These are phyloP conservation scores for Cercospora sp. DNA, from an alignment of 2,329 filamentous ascomycete genomes.

Conservation along the genomic window DNA sequence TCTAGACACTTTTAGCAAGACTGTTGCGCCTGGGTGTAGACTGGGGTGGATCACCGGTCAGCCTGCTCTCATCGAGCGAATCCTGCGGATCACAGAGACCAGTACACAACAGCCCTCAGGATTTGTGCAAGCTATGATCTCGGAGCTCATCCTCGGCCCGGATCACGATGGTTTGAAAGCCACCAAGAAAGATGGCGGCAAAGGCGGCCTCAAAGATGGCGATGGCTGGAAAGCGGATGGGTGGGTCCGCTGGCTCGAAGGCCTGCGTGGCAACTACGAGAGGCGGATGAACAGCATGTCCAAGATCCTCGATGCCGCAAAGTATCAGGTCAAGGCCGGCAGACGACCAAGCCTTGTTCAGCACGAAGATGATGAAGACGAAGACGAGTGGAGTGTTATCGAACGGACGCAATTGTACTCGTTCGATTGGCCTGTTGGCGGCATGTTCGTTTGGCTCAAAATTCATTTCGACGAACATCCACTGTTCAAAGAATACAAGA, in stretches of 20 bases:
- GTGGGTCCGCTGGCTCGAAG: conserved; percentile 89
- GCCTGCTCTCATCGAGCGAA: conserved; percentile 72
- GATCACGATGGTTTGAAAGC: conserved; percentile 53
- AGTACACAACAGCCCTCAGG: conserved; percentile 83
- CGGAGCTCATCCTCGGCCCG: conserved; percentile 73
- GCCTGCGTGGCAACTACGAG: conserved; percentile 81
- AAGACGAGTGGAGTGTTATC: conserved; percentile 71
- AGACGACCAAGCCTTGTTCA: conserved; percentile 41
- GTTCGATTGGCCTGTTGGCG: conserved; percentile 78
- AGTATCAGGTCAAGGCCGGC: conserved; percentile 65
- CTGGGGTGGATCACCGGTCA: conserved; percentile 89
- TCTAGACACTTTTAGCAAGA: conserved; percentile 93
- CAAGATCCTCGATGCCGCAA: conserved; percentile 67
- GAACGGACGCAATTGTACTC: conserved; percentile 72
- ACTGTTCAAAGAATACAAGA: conserved; percentile 58
- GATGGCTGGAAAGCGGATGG: conserved; percentile 76
- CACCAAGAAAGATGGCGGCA: conserved; percentile 42
- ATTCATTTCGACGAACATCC: conserved; percentile 73
- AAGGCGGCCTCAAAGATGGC: conserved; percentile 53
- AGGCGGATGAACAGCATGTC: conserved; percentile 81
- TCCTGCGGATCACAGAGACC: conserved; percentile 72
- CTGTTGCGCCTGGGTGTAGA: conserved; percentile 83
- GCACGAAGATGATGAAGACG: conserved; percentile 36
- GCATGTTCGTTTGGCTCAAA: conserved; percentile 89
- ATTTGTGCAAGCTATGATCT: conserved; percentile 82